Percentiles rank a stretch among this genome's conserved stretches.
These are phyloP conservation scores for Chlamydomonas schloesseri DNA, from an alignment of 139 green algal species.

Conservation along the genomic window DNA sequence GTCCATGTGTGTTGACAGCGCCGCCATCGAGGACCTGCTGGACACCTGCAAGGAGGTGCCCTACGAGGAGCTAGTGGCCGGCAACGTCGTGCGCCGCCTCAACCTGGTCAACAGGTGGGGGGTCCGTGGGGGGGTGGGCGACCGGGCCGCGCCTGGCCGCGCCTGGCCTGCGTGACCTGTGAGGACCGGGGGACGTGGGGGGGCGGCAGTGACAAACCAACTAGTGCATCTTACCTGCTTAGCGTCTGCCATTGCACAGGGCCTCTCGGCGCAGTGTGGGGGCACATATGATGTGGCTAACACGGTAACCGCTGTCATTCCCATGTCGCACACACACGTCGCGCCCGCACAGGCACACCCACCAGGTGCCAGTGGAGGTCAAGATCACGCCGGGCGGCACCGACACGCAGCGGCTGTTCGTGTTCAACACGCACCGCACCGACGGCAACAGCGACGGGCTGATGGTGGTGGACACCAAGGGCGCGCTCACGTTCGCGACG, in stretches of 20 bases:
- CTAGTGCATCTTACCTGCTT: no score
- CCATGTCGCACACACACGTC: conserved; percentile 15
- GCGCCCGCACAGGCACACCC: conserved; percentile 7
- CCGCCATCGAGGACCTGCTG: not conserved
- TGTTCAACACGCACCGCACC: conserved; percentile 36
- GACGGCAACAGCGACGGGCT: not conserved
- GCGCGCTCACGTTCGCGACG: conserved; percentile 20
- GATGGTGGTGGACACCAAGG: conserved; percentile 27
- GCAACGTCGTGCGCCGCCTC: not conserved
- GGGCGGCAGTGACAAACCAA: no score
- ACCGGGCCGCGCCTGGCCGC: no score
- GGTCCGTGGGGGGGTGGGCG: not conserved
- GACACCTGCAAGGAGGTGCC: conserved; percentile 12
- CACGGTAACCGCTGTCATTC: no score
- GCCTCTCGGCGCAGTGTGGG: no score
- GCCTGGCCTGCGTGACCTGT: no score
- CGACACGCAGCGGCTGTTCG: conserved; percentile 38
- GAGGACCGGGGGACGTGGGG: no score
- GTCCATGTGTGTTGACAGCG: not conserved
- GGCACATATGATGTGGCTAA: no score
- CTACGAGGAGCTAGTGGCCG: not conserved
- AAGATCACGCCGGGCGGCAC: conserved; percentile 33
- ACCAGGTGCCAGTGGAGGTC: conserved; percentile 1
- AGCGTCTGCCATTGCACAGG: no score
- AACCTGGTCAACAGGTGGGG: conserved; percentile 4